A percentile compares a stretch with the other conserved stretches of the same genome.
phyloP scores from a whole-genome alignment of 169 alveolate genomes.

The Condylostoma magnum region DNA sequence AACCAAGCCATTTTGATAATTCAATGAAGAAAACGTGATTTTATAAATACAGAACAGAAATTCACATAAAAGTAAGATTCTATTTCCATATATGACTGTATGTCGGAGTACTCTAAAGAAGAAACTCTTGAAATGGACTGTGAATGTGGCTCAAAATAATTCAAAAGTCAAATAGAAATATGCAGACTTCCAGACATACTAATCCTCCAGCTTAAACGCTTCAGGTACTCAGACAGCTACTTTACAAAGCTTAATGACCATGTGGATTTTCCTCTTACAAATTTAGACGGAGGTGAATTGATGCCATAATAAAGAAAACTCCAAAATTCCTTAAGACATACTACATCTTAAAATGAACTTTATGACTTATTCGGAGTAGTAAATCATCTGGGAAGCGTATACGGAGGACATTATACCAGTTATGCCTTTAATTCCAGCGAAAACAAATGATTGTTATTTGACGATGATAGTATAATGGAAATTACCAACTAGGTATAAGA shows the following conservation, averaged over 20 bases:
- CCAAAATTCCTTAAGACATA: background rate
- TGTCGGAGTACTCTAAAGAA: background rate
- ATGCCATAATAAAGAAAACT: background rate
- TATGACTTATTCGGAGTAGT: conserved; percentile 29
- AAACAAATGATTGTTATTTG: background rate
- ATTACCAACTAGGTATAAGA: background rate
- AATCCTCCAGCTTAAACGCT: conserved; percentile 12
- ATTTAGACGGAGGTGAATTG: background rate
- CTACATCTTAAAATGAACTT: background rate
- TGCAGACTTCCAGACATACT: conserved; percentile 5
- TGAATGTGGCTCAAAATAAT: background rate
- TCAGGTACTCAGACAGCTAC: background rate
- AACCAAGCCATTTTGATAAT: too few relatives aligned
- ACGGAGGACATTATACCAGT: conserved; percentile 30
- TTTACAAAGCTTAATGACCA: background rate
- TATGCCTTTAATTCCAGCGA: background rate
- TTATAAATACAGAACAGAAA: too few relatives aligned
- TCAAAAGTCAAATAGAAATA: background rate
- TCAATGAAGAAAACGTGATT: too few relatives aligned
- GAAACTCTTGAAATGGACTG: conserved; percentile 11
- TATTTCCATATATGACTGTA: background rate
- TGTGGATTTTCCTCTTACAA: background rate
- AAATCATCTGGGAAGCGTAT: conserved; percentile 20
- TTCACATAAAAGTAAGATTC: too few relatives aligned
- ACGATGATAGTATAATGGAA: conserved; percentile 7